Evolutionary conservation across 257 asterid species (phyloP).

Genomic region (Parsonsia alboflavescens): DNA sequence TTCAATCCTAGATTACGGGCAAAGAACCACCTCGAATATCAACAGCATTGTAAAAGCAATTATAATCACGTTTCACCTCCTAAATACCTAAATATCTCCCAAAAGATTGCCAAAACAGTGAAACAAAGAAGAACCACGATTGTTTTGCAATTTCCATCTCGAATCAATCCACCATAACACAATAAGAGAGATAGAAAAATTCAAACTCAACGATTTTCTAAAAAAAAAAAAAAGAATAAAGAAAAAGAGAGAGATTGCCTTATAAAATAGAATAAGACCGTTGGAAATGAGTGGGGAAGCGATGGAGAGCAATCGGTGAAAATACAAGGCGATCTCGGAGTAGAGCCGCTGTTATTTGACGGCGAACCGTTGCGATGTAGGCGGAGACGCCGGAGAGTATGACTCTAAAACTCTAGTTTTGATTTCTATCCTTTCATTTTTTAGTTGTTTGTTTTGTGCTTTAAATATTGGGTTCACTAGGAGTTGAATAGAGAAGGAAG

Average conservation of each 20-base stretch:
- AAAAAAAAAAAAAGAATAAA: too few relatives aligned
- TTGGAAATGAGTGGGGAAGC: conserved; percentile 13
- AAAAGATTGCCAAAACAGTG: not conserved
- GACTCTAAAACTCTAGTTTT: not conserved
- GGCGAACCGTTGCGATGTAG: conserved; percentile 43
- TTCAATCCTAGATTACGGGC: not conserved
- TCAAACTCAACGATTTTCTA: not conserved
- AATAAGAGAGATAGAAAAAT: not conserved
- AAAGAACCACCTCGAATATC: not conserved
- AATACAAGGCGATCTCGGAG: conserved; percentile 9
- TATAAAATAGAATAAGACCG: conserved; percentile 5
- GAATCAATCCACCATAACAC: not conserved
- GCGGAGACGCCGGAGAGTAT: conserved; percentile 20
- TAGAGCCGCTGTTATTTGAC: conserved; percentile 30
- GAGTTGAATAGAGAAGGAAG: not conserved
- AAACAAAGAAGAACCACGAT: not conserved
- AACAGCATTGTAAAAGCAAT: conserved; percentile 1
- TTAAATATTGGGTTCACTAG: not conserved
- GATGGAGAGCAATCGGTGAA: not conserved
- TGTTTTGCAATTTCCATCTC: not conserved
- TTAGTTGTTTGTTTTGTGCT: not conserved
- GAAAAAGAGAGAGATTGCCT: not conserved
- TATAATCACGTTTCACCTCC: not conserved
- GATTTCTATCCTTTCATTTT: not conserved
- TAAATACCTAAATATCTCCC: conserved; percentile 5